Evolutionary conservation across 176 grass and related monocot species (phyloP).

Genomic region (Zoysia pacifica): DNA sequence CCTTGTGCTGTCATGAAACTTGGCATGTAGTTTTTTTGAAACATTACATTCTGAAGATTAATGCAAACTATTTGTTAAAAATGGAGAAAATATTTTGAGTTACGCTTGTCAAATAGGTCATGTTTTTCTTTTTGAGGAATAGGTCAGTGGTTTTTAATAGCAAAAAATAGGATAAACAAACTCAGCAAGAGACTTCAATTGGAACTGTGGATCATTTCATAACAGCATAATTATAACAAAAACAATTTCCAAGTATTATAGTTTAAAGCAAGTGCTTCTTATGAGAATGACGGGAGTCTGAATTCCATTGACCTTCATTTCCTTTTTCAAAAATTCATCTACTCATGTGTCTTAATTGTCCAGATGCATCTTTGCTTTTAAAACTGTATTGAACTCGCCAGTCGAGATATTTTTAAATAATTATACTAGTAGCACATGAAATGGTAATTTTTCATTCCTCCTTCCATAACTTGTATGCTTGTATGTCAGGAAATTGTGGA

Average conservation of each 20-base stretch:
- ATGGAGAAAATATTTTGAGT: constrained; percentile 1
- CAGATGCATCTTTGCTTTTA: constrained; percentile 6
- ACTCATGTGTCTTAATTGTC: not conserved
- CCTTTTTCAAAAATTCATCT: not conserved
- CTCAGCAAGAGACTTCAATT: not conserved
- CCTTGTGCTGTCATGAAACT: constrained; percentile 16
- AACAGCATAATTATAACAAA: not conserved
- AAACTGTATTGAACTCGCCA: not conserved
- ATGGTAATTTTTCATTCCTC: not conserved
- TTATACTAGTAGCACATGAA: constrained; percentile 1
- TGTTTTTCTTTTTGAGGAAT: not conserved
- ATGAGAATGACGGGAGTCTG: not conserved
- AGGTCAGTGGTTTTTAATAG: constrained; percentile 12
- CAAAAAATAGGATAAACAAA: not conserved
- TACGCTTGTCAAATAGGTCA: not conserved
- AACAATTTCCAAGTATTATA: not conserved
- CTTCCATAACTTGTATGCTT: constrained; percentile 27
- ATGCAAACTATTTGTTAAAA: constrained; percentile 15
- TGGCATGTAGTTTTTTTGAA: not conserved
- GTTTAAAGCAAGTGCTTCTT: not conserved
- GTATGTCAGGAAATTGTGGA: constrained; percentile 79
- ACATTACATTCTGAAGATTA: constrained; percentile 1
- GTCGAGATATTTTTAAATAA: constrained; percentile 3
- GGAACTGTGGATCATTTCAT: not conserved
- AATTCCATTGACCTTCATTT: constrained; percentile 1